phyloP scores from a whole-genome alignment of 2,329 filamentous ascomycete genomes.

The Alternaria rosae region DNA sequence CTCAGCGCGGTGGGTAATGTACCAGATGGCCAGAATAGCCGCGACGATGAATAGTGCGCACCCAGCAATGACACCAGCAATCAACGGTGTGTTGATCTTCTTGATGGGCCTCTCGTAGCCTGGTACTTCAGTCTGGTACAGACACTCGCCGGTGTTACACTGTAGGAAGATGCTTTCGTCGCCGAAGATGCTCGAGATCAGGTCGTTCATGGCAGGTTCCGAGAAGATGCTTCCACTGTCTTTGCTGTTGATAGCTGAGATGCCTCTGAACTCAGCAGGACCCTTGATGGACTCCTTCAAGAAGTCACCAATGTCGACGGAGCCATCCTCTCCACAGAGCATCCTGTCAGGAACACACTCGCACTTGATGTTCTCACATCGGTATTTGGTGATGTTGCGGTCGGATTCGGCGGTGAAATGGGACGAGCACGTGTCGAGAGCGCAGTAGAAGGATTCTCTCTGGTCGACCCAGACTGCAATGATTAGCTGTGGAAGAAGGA shows the following conservation, averaged over 20 bases:
- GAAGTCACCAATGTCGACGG: slow-evolving; percentile 91
- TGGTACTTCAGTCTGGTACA: slow-evolving; percentile 91
- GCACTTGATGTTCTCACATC: slow-evolving; percentile 84
- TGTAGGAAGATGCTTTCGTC: slow-evolving; percentile 86
- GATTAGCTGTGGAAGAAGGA: slow-evolving; percentile 32
- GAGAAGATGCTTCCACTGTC: slow-evolving; percentile 82
- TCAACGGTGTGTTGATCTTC: slow-evolving; percentile 95
- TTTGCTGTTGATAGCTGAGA: slow-evolving; percentile 63
- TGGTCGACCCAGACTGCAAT: slow-evolving; percentile 88
- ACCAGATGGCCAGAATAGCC: slow-evolving; percentile 84
- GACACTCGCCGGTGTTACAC: slow-evolving; percentile 87
- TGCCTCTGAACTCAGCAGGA: slow-evolving; percentile 82
- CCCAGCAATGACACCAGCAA: slow-evolving; percentile 89
- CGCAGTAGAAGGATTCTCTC: slow-evolving; percentile 95
- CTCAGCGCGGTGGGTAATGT: slow-evolving; percentile 77
- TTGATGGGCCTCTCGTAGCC: slow-evolving; percentile 89
- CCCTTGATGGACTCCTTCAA: slow-evolving; percentile 82
- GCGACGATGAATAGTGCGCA: slow-evolving; percentile 88
- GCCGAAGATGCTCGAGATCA: slow-evolving; percentile 89
- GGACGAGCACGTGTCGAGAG: slow-evolving; percentile 80
- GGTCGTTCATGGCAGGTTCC: slow-evolving; percentile 89
- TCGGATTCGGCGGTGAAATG: slow-evolving; percentile 71
- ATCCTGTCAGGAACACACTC: slow-evolving; percentile 89
- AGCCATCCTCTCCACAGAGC: slow-evolving; percentile 90
- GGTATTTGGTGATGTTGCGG: slow-evolving; percentile 83